Base-by-base conservation (phyloP, 805 yeast species). In the Lachancea dasiensis region DNA sequence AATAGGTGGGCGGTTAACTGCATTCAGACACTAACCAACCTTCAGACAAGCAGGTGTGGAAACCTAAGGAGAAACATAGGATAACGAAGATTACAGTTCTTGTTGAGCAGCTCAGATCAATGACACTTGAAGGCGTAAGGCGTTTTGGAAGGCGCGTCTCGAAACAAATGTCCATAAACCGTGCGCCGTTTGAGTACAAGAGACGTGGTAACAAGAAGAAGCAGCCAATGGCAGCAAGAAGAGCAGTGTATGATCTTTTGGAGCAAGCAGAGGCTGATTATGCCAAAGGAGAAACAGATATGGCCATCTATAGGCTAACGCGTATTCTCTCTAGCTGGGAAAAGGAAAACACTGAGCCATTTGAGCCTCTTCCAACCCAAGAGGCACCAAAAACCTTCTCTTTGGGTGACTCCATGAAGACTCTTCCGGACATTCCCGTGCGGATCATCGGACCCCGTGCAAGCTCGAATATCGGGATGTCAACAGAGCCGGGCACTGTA, bases 261-360 rank as follows among this genome's bases (percentile, higher is more conserved):
- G 40, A 36, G 35, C 35, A 24, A 23, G 40, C 40, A 4, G 30
- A 31, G 6, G 17, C 40, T 5, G 40, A 36, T 29, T 36, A 27
- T 11, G 30, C 34, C 3, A 29, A 36, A 25, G 40, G 40, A 5
- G 40, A 36, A 16, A 36, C 40, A 5, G 40, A 36, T 18, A 11
- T 36, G 31, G 40, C 40, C 23, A 29, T 36, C 9, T 36, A 30
- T 20, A 36, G 40, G 30, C 35, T 36, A 11, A 30, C 34, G 20
- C 30, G 35, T 3, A 35, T 31, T 5, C 20, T 36, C 6, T 36
- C 40, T 10, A 29, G 20, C 11, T 30, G 29, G 31, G 40, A 36
- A 14, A 24, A 23, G 16, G 31, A 35, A 11, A 11, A 15, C 20
- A 15, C 30, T n/a, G n/a, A n/a, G 5, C 16, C 28, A 4, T 10